Conservation (phyloP, 2,329 filamentous ascomycete species). For the Ceratocystis huliohia region DNA sequence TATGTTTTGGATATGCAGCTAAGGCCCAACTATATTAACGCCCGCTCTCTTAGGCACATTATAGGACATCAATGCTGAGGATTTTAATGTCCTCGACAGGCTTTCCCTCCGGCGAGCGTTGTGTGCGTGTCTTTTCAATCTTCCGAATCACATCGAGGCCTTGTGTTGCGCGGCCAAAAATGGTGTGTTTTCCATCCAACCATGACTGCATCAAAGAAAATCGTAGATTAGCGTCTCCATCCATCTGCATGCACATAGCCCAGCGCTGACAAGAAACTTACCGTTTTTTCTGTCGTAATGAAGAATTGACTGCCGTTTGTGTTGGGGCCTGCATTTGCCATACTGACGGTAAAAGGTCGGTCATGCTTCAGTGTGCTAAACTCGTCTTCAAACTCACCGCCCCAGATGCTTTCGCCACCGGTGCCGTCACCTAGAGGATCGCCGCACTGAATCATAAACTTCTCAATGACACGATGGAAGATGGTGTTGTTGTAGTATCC, state of each 20-base stretch:
- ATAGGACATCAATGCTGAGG: slow-evolving; percentile 62
- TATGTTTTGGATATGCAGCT: background rate
- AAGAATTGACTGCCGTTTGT: slow-evolving; percentile 98
- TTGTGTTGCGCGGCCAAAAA: slow-evolving; percentile 82
- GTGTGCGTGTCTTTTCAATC: slow-evolving; percentile 81
- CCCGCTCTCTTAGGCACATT: slow-evolving; percentile 22
- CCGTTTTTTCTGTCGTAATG: slow-evolving; percentile 92
- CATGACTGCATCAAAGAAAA: slow-evolving; percentile 46
- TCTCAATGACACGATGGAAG: slow-evolving; percentile 92
- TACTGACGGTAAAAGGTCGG: slow-evolving; percentile 89
- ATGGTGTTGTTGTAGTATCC: slow-evolving; percentile 97
- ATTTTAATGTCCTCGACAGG: slow-evolving; percentile 97
- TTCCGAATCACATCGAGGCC: slow-evolving; percentile 89
- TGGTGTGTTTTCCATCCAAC: slow-evolving; percentile 91
- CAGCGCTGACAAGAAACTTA: slow-evolving; percentile 32
- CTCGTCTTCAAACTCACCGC: slow-evolving; percentile 83
- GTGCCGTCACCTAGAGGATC: slow-evolving; percentile 82
- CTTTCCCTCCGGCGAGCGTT: slow-evolving; percentile 78
- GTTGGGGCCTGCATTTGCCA: slow-evolving; percentile 93
- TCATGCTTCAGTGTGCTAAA: slow-evolving; percentile 86
- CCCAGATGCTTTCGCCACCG: slow-evolving; percentile 85
- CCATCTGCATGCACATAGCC: background rate
- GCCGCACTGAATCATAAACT: slow-evolving; percentile 92
- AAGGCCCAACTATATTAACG: background rate
- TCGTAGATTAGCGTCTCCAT: slow-evolving; percentile 12